Evolutionary conservation across 2,329 filamentous ascomycete genomes (phyloP).

Genomic region (Pestalotiopsis sp.): DNA sequence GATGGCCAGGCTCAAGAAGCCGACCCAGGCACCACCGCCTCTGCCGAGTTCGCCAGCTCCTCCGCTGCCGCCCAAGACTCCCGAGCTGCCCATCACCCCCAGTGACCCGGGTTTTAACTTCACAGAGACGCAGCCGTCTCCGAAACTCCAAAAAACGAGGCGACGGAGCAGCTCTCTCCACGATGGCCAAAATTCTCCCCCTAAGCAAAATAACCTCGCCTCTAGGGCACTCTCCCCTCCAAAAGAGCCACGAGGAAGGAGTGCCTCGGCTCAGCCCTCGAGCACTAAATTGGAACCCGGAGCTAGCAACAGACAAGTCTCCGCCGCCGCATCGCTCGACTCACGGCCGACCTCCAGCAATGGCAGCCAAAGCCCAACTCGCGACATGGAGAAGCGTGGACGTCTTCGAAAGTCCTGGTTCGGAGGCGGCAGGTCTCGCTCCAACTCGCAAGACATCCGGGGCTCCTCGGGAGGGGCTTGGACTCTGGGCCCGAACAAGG

Average conservation of each 20-base stretch:
- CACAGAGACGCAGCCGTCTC: conserved; percentile 28
- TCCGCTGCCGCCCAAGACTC: not conserved
- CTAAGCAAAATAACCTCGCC: conserved; percentile 21
- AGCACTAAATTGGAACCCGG: conserved; percentile 25
- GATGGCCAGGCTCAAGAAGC: conserved; percentile 7
- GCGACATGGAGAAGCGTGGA: conserved; percentile 38
- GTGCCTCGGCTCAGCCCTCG: conserved; percentile 51
- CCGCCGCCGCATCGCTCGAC: conserved; percentile 25
- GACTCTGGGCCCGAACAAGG: conserved; percentile 56
- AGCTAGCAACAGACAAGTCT: conserved; percentile 35
- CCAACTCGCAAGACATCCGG: conserved; percentile 47
- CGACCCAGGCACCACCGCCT: conserved; percentile 17
- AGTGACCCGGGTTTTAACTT: conserved; percentile 23
- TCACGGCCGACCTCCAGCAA: conserved; percentile 38
- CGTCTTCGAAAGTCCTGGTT: conserved; percentile 58
- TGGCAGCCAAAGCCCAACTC: conserved; percentile 47
- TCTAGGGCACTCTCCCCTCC: conserved; percentile 22
- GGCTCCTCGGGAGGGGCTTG: conserved; percentile 45
- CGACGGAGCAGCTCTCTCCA: conserved; percentile 31
- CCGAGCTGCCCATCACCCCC: conserved; percentile 20
- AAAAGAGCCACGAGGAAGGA: conserved; percentile 44
- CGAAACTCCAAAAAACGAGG: conserved; percentile 28
- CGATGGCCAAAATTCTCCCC: conserved; percentile 19
- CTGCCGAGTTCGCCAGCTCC: conserved; percentile 19
- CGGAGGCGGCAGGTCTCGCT: conserved; percentile 53